Conservation (phyloP, 2,329 filamentous ascomycete genomes). For the Penicillium decumbens region DNA sequence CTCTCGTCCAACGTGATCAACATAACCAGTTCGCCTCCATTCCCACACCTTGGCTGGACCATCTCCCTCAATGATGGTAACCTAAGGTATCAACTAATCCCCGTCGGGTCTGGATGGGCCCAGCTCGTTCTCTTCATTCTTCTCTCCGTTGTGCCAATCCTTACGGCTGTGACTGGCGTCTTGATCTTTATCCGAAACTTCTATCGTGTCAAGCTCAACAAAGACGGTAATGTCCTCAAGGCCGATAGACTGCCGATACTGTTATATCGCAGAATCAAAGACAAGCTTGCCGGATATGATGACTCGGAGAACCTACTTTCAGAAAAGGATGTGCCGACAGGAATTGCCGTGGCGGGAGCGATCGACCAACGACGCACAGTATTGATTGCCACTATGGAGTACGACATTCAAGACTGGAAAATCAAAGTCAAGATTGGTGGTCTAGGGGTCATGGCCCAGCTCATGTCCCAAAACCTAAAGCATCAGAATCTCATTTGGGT, state of each 20-base stretch:
- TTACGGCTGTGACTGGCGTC: constrained; percentile 48
- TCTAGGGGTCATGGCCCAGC: constrained; percentile 64
- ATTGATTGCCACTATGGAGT: constrained; percentile 66
- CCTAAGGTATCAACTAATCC: constrained; percentile 49
- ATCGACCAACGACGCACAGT: constrained; percentile 47
- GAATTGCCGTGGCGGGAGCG: constrained; percentile 21
- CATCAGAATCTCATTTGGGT: constrained; percentile 64
- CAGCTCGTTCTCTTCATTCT: constrained; percentile 55
- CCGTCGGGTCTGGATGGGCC: constrained; percentile 49
- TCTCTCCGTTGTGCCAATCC: constrained; percentile 51
- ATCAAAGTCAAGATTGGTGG: constrained; percentile 70
- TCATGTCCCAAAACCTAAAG: constrained; percentile 63
- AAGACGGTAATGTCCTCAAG: constrained; percentile 24
- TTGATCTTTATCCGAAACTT: constrained; percentile 58
- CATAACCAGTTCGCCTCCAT: constrained; percentile 52
- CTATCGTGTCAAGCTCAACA: constrained; percentile 61
- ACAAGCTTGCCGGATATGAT: neutral
- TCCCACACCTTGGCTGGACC: constrained; percentile 53
- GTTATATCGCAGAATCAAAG: neutral
- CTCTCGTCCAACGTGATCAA: constrained; percentile 55
- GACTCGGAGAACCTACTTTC: neutral
- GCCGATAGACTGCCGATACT: neutral
- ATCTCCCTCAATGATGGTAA: constrained; percentile 54
- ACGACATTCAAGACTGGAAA: constrained; percentile 65
- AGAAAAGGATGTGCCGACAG: neutral